phyloP scores from a whole-genome alignment of 768 basidiomycete species.

The Tylopilus balloui region DNA sequence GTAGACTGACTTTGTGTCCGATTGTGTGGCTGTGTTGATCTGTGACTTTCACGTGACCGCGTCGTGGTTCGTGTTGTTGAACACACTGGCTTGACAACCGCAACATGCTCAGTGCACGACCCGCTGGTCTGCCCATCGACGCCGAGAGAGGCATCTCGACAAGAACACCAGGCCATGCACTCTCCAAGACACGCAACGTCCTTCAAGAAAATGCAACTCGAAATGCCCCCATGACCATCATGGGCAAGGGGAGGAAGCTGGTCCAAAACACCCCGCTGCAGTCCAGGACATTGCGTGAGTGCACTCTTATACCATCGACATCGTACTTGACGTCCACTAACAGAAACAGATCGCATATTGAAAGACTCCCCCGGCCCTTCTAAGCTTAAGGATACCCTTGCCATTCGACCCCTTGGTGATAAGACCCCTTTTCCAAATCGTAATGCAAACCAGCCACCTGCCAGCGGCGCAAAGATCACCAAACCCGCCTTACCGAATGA shows the following conservation, averaged over 20 bases:
- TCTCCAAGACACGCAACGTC: constrained; percentile 34
- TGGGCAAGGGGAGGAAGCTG: constrained; percentile 42
- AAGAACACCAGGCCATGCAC: constrained; percentile 55
- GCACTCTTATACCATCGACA: too few species aligned
- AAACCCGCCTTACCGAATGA: constrained; percentile 39
- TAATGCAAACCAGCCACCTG: constrained; percentile 28
- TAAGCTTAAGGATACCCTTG: constrained; percentile 21
- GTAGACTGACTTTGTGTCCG: too few species aligned
- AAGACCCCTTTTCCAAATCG: constrained; percentile 78
- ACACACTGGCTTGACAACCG: constrained; percentile 1
- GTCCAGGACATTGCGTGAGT: constrained; percentile 29
- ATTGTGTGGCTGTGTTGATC: not conserved
- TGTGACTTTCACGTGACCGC: constrained; percentile 26
- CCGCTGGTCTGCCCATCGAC: constrained; percentile 25
- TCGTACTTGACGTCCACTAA: not conserved
- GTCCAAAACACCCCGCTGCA: constrained; percentile 35
- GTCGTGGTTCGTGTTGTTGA: constrained; percentile 18
- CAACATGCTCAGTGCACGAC: constrained; percentile 29
- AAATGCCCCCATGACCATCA: constrained; percentile 38
- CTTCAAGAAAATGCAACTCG: constrained; percentile 49
- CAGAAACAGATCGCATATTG: constrained; percentile 20
- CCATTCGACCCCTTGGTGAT: constrained; percentile 56
- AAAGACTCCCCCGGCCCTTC: constrained; percentile 21
- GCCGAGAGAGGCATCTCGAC: constrained; percentile 22
- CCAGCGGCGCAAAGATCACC: constrained; percentile 36